These are phyloP conservation scores for Hsuehochloa calcarea DNA, from an alignment of 176 grass and related monocot genomes.

Conservation along the genomic window DNA sequence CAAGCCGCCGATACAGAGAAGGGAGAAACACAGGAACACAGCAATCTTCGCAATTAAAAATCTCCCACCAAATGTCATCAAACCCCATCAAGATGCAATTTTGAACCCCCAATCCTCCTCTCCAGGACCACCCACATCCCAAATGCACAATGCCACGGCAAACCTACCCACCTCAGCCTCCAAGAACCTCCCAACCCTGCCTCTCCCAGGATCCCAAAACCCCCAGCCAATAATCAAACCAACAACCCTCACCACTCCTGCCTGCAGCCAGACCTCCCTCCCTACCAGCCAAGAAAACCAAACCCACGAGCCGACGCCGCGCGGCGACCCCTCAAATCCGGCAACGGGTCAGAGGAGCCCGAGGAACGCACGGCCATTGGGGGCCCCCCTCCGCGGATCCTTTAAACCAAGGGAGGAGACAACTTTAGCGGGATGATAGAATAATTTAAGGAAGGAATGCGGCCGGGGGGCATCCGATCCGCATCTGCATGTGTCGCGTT, in stretches of 20 bases:
- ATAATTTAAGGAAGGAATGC: slow-evolving; percentile 24
- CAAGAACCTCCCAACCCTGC: not conserved
- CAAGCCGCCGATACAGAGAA: too few species aligned
- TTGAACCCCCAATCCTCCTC: not conserved
- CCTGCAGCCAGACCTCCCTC: not conserved
- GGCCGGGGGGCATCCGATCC: not conserved
- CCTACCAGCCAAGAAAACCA: not conserved
- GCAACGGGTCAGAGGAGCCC: not conserved
- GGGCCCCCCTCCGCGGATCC: not conserved
- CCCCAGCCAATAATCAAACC: not conserved
- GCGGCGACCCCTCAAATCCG: slow-evolving; percentile 19
- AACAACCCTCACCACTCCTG: not conserved
- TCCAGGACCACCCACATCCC: not conserved
- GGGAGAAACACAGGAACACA: not conserved
- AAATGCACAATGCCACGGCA: slow-evolving; percentile 13
- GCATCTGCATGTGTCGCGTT: slow-evolving; percentile 14
- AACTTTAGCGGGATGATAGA: slow-evolving; percentile 13
- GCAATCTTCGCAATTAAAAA: not conserved
- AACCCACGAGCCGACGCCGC: not conserved
- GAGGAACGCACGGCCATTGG: slow-evolving; percentile 22
- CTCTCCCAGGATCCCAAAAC: slow-evolving; percentile 18
- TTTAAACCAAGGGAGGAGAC: slow-evolving; percentile 36
- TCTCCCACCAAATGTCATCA: not conserved
- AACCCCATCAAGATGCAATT: not conserved
- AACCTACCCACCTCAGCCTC: slow-evolving; percentile 15